These are phyloP conservation scores for Ophiostoma sp. DNA, from an alignment of 2,329 filamentous ascomycete genomes.

Conservation along the genomic window DNA sequence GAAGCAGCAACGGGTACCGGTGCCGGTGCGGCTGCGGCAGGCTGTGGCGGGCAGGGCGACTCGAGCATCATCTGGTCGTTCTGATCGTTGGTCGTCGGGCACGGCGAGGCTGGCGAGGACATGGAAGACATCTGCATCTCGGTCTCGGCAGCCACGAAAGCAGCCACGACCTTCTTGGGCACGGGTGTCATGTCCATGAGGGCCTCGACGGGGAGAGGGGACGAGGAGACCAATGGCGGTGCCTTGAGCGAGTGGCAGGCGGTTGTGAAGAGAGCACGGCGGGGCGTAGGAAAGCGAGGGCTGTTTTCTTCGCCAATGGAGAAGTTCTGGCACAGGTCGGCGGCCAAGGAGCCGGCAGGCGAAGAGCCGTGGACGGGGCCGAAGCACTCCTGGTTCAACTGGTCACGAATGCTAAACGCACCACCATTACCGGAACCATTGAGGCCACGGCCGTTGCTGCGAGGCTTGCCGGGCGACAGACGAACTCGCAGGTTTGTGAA, in stretches of 20 bases:
- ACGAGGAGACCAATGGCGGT: constrained; percentile 75
- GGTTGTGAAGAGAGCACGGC: constrained; percentile 80
- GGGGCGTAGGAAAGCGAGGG: constrained; percentile 78
- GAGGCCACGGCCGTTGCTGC: constrained; percentile 41
- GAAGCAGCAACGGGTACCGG: not conserved
- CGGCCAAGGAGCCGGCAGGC: constrained; percentile 84
- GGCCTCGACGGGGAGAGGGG: constrained; percentile 74
- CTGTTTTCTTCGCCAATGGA: constrained; percentile 81
- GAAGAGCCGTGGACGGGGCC: constrained; percentile 79
- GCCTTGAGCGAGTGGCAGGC: constrained; percentile 70
- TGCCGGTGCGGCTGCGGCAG: not conserved
- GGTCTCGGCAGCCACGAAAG: constrained; percentile 56
- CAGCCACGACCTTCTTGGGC: constrained; percentile 72
- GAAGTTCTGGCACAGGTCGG: constrained; percentile 95
- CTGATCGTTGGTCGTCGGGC: constrained; percentile 37
- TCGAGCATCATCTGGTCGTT: constrained; percentile 54
- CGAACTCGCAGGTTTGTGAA: constrained; percentile 52
- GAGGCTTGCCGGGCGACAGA: constrained; percentile 53
- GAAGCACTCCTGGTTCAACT: constrained; percentile 73
- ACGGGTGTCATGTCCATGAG: constrained; percentile 93
- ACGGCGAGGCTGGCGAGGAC: constrained; percentile 71
- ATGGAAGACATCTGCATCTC: constrained; percentile 51
- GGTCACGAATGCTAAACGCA: constrained; percentile 78
- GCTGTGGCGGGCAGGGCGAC: constrained; percentile 45
- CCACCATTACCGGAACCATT: constrained; percentile 36